phyloP scores from a whole-genome alignment of 371 early-diverging fungal species.

The Rhizopus microsporus region DNA sequence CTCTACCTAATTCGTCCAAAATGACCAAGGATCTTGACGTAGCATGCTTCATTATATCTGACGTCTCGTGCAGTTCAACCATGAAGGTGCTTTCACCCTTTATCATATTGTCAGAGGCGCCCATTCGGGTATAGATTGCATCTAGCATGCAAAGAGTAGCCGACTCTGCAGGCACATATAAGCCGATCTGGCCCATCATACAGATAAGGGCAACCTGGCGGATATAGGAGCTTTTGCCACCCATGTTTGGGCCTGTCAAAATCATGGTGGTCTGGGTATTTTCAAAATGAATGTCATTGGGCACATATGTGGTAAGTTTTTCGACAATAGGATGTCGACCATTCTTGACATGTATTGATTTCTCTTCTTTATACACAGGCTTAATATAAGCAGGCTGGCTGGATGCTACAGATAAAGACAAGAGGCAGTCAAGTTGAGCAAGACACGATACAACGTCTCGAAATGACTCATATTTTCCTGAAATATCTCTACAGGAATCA shows the following conservation, averaged over 20 bases:
- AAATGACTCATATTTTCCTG: constrained; percentile 64
- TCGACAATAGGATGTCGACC: constrained; percentile 72
- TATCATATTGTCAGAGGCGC: constrained; percentile 67
- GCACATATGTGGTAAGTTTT: constrained; percentile 53
- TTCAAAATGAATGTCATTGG: constrained; percentile 68
- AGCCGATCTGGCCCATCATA: constrained; percentile 87
- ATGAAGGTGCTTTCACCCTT: constrained; percentile 88
- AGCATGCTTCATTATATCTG: constrained; percentile 68
- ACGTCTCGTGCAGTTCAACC: constrained; percentile 85
- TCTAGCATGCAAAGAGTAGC: constrained; percentile 68
- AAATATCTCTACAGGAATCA: constrained; percentile 43
- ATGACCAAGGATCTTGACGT: constrained; percentile 81
- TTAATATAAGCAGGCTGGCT: constrained; percentile 69
- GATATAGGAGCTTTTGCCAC: constrained; percentile 80
- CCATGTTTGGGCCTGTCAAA: constrained; percentile 89
- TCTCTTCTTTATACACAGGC: constrained; percentile 50
- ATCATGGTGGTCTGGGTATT: constrained; percentile 46
- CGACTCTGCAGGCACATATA: constrained; percentile 64
- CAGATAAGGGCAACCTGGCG: constrained; percentile 75
- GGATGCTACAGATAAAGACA: constrained; percentile 69
- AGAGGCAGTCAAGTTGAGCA: constrained; percentile 76
- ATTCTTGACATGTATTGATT: constrained; percentile 45
- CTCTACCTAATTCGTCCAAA: constrained; percentile 98
- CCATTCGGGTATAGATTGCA: constrained; percentile 71
- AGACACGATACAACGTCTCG: constrained; percentile 63